Evolutionary conservation across 495 filamentous ascomycete genomes (phyloP).

Genomic region (Apodospora peruviana): DNA sequence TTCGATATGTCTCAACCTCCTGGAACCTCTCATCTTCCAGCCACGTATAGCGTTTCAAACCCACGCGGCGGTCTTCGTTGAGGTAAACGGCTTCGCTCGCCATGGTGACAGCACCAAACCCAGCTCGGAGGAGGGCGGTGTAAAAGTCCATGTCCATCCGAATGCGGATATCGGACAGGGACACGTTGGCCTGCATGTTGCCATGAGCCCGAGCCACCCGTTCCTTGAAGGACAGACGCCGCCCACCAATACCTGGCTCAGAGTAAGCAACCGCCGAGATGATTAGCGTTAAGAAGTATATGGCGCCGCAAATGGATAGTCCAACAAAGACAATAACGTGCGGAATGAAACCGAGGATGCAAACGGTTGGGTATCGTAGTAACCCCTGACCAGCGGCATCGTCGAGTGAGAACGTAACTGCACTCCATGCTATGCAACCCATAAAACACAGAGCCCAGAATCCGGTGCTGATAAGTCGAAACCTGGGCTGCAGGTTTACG

Average conservation of each 20-base stretch:
- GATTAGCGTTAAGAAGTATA: constrained; percentile 71
- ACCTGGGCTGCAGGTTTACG: constrained; percentile 67
- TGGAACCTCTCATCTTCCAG: constrained; percentile 74
- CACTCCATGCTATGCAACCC: constrained; percentile 67
- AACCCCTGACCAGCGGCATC: constrained; percentile 41
- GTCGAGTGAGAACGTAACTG: constrained; percentile 53
- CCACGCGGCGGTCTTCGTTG: constrained; percentile 77
- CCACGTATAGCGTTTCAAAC: constrained; percentile 79
- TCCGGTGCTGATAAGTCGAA: constrained; percentile 75
- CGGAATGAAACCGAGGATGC: constrained; percentile 89
- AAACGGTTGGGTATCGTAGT: constrained; percentile 85
- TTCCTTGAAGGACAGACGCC: constrained; percentile 27
- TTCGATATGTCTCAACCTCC: constrained; percentile 55
- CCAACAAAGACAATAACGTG: constrained; percentile 79
- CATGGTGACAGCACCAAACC: constrained; percentile 81
- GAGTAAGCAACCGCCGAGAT: constrained; percentile 67
- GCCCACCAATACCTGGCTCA: constrained; percentile 17
- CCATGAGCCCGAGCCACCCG: constrained; percentile 63
- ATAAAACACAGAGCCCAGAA: constrained; percentile 90
- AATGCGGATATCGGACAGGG: constrained; percentile 70
- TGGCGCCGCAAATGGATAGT: constrained; percentile 63
- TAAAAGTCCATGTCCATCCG: constrained; percentile 92
- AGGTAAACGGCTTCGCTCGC: constrained; percentile 94
- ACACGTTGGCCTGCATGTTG: constrained; percentile 88
- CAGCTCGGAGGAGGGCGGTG: constrained; percentile 76